Evolutionary conservation across 2,329 filamentous ascomycete species (phyloP).

Genomic region (Pseudogymnoascus destructans): DNA sequence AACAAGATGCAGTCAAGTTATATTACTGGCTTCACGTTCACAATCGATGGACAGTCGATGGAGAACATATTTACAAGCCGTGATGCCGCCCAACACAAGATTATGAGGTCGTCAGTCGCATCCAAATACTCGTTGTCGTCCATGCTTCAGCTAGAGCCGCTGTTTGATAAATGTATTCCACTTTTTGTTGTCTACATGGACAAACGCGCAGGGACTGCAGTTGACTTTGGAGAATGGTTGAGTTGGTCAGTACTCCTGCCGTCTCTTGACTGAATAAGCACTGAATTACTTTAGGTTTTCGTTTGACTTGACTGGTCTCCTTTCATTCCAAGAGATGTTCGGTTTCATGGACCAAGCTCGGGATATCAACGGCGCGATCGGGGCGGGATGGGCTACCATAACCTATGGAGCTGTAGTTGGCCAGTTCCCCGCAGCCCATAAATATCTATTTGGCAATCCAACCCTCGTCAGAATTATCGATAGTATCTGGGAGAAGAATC

Average conservation of each 20-base stretch:
- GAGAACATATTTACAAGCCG: neutral
- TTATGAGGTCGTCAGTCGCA: neutral
- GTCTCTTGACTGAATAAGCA: no score
- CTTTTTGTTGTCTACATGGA: conserved; percentile 1
- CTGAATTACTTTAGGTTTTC: conserved; percentile 9
- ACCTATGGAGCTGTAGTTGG: conserved; percentile 5
- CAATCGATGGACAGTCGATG: neutral
- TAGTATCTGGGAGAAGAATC: neutral
- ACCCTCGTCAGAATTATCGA: neutral
- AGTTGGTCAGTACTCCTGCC: neutral
- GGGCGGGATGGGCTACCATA: neutral
- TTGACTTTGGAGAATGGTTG: conserved; percentile 10
- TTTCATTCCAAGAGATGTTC: conserved; percentile 12
- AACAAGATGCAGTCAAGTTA: neutral
- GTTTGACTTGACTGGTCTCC: conserved; percentile 12
- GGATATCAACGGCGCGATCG: conserved; percentile 12
- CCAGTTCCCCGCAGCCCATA: conserved; percentile 8
- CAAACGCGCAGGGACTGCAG: neutral
- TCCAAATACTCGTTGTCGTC: neutral
- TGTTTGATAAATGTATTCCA: conserved; percentile 6
- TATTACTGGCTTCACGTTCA: neutral
- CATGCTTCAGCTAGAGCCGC: neutral
- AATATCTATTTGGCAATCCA: conserved; percentile 10
- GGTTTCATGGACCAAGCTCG: conserved; percentile 12
- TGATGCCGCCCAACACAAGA: neutral